Evolutionary conservation across 441 rosid species (phyloP).

Genomic region (Breynia disticha): DNA sequence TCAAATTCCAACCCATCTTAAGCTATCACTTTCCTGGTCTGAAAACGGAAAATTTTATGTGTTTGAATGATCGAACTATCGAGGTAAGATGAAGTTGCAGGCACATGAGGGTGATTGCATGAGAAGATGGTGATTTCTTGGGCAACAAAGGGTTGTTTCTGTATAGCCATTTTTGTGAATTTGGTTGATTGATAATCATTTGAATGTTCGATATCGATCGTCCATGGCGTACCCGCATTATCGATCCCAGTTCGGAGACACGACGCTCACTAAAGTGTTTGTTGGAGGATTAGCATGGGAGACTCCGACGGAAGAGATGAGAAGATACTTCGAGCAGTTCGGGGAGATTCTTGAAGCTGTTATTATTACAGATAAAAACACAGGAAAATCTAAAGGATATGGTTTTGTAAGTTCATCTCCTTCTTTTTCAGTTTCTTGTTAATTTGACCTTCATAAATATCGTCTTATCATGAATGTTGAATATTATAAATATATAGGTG

Average conservation of each 20-base stretch:
- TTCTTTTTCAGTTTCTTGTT: not conserved
- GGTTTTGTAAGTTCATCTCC: slow-evolving; percentile 60
- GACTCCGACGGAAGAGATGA: slow-evolving; percentile 82
- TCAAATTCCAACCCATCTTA: slow-evolving; percentile 13
- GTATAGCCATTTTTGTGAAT: too few species aligned
- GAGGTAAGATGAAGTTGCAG: too few species aligned
- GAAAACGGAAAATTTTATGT: not conserved
- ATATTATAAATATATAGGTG: slow-evolving; percentile 40
- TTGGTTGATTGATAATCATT: slow-evolving; percentile 9
- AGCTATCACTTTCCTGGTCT: slow-evolving; percentile 17
- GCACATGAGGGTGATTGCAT: too few species aligned
- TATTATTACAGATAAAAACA: slow-evolving; percentile 66
- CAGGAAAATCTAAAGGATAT: slow-evolving; percentile 89
- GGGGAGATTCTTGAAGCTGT: slow-evolving; percentile 98
- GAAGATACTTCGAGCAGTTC: slow-evolving; percentile 68
- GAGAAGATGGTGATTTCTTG: too few species aligned
- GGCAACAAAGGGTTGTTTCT: too few species aligned
- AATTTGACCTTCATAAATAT: not conserved
- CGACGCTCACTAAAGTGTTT: slow-evolving; percentile 77
- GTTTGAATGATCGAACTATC: too few species aligned
- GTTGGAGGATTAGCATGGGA: slow-evolving; percentile 98
- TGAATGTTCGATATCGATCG: too few species aligned
- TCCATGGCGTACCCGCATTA: slow-evolving; percentile 51
- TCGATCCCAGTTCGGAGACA: slow-evolving; percentile 92
- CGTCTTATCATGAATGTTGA: not conserved